phyloP scores from a whole-genome alignment of 2,329 filamentous ascomycete genomes.

The Sporothrix sp. region DNA sequence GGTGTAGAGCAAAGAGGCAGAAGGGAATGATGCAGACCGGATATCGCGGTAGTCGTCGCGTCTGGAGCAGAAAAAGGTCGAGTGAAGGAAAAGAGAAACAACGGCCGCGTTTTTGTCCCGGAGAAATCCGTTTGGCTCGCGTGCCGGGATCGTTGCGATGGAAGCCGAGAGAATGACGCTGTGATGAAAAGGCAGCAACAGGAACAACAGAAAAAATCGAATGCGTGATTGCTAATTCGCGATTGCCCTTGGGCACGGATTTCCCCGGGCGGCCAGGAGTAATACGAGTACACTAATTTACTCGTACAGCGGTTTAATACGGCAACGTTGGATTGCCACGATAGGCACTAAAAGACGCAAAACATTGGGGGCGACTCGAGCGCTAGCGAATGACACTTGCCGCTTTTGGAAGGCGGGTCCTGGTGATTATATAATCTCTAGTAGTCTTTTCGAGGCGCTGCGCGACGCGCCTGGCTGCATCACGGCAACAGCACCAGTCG shows the following conservation, averaged over 20 bases:
- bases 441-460: too few species aligned
- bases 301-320: not conserved
- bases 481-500: not conserved
- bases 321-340: conserved; percentile 5
- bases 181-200: not conserved
- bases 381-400: conserved; percentile 2
- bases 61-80: too few species aligned
- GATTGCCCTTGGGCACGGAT: not conserved
- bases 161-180: not conserved
- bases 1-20: not conserved
- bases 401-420: not conserved
- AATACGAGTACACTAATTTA: too few species aligned
- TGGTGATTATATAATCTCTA: too few species aligned
- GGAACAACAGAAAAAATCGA: not conserved
- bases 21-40: not conserved
- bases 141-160: not conserved
- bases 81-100: not conserved
- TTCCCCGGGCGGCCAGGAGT: too few species aligned
- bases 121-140: too few species aligned
- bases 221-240: conserved; percentile 1
- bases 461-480: not conserved
- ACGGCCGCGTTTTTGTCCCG: not conserved
- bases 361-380: too few species aligned
- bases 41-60: too few species aligned
- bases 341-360: not conserved